A percentile compares a stretch with the other conserved stretches of the same genome.
These are phyloP conservation scores for Colletotrichum coccodes DNA, from an alignment of 2,329 filamentous ascomycete species.

Conservation along the genomic window DNA sequence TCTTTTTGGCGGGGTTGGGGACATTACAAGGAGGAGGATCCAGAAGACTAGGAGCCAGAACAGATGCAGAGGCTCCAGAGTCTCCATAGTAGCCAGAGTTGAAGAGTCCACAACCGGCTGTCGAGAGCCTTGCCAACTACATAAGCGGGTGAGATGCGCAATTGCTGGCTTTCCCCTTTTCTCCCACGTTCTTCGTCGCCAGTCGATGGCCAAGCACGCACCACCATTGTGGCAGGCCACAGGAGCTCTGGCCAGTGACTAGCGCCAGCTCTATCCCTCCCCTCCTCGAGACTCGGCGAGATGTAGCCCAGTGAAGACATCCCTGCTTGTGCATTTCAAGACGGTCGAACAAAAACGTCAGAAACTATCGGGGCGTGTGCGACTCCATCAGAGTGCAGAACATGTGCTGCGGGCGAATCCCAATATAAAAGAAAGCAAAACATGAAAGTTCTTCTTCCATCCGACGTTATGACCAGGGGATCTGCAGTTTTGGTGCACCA, in stretches of 20 bases:
- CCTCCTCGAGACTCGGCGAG: conserved; percentile 5
- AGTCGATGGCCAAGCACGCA: not conserved
- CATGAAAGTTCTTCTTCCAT: not conserved
- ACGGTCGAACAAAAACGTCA: conserved; percentile 11
- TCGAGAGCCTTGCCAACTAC: conserved; percentile 1
- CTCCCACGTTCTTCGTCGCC: not conserved
- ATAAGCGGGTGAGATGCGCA: not conserved
- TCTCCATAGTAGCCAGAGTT: not conserved
- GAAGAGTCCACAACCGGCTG: not conserved
- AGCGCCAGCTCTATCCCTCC: conserved; percentile 3
- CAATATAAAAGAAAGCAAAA: conserved; percentile 8
- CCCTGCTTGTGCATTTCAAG: conserved; percentile 26
- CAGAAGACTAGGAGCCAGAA: not conserved
- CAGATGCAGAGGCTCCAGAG: not conserved
- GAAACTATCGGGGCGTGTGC: conserved; percentile 13
- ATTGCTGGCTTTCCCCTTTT: conserved; percentile 7
- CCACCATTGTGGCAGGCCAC: conserved; percentile 2
- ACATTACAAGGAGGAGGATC: conserved; percentile 3
- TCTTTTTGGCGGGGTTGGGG: conserved; percentile 32
- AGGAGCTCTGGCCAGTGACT: conserved; percentile 26
- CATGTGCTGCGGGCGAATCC: conserved; percentile 10
- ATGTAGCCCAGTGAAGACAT: conserved; percentile 12
- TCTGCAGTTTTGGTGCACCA: not conserved
- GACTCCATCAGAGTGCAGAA: conserved; percentile 5
- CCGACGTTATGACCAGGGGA: not conserved